These are phyloP conservation scores for Amaranthus hypochondriacus DNA, from an alignment of 148 eudicot genomes.

Conservation along the genomic window DNA sequence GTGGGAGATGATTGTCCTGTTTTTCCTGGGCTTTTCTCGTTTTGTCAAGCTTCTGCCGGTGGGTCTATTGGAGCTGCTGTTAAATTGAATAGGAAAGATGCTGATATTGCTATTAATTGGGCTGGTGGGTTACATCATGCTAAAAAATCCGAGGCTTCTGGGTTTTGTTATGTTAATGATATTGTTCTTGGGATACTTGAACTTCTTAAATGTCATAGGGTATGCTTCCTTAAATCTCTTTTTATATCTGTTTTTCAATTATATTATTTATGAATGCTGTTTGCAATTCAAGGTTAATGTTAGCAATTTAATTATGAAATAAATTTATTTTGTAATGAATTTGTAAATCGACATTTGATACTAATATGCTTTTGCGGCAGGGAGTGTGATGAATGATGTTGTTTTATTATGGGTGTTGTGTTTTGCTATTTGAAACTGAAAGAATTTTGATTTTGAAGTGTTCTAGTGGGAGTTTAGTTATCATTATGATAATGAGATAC, in stretches of 20 bases:
- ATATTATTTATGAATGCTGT: neutral
- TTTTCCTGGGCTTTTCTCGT: slow-evolving; percentile 60
- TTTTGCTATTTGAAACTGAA: neutral
- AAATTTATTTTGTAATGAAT: no score
- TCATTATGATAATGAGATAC: no score
- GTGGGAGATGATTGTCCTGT: slow-evolving; percentile 91
- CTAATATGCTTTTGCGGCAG: no score
- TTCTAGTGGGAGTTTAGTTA: no score
- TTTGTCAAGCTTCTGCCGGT: slow-evolving; percentile 83
- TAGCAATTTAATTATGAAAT: neutral
- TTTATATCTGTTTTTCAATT: neutral
- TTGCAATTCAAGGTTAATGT: neutral
- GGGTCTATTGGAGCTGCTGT: slow-evolving; percentile 87
- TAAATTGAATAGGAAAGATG: slow-evolving; percentile 55
- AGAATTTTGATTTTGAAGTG: no score
- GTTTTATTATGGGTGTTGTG: neutral
- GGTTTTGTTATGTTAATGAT: slow-evolving; percentile 92
- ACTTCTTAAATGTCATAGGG: slow-evolving; percentile 76
- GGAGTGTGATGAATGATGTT: neutral
- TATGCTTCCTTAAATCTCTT: slow-evolving; percentile 9
- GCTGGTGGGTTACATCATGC: slow-evolving; percentile 94
- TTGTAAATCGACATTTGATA: no score
- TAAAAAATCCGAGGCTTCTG: slow-evolving; percentile 83
- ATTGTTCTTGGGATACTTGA: slow-evolving; percentile 86
- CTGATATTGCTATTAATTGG: slow-evolving; percentile 86